Conservation (phyloP, 225 moss, liverwort and hornwort genomes). For the Pseudisothecium myosuroides region DNA sequence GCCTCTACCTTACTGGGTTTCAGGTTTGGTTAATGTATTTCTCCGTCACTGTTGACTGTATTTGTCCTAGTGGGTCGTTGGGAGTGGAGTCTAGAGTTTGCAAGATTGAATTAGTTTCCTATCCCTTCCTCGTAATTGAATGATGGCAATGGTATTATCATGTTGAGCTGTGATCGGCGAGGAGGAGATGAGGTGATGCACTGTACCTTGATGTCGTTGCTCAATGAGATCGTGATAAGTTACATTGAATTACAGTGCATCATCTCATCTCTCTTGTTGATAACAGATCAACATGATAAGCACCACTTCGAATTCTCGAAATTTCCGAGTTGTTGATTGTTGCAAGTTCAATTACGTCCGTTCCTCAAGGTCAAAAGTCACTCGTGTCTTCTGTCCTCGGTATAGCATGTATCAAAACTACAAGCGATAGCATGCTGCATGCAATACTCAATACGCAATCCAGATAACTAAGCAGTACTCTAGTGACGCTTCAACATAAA, state of each 20-base stretch:
- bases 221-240: neutral
- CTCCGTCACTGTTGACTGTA: neutral
- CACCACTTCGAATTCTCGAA: neutral
- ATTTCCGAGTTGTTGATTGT: no score
- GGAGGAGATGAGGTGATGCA: neutral
- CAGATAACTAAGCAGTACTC: neutral
- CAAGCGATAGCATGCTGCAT: neutral
- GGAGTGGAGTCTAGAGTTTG: neutral
- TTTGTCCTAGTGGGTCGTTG: neutral
- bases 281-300: neutral
- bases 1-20: neutral
- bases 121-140: neutral
- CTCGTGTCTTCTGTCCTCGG: neutral
- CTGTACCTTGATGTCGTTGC: neutral
- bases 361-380: neutral
- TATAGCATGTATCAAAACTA: neutral
- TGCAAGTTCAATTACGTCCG: neutral
- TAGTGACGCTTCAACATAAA: neutral
- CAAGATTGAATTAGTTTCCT: neutral
- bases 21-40: neutral
- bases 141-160: neutral
- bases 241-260: neutral
- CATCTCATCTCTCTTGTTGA: neutral
- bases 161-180: neutral
- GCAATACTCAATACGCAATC: neutral